These are phyloP conservation scores for Leccinellum albellum DNA, from an alignment of 768 basidiomycete genomes.

Conservation along the genomic window DNA sequence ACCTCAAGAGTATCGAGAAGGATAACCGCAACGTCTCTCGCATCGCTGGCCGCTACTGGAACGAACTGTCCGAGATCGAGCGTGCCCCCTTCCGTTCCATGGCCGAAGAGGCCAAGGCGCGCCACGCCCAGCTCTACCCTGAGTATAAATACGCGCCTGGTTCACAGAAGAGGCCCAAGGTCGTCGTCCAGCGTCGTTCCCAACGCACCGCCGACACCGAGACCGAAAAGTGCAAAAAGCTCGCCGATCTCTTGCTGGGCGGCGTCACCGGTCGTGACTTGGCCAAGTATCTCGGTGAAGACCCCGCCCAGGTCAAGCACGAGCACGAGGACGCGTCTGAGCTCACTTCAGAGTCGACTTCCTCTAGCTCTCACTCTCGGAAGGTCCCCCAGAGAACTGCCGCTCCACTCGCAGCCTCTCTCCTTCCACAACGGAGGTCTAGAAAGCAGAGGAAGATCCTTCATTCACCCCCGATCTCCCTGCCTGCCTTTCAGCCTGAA, in stretches of 20 bases:
- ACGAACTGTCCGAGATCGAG: slow-evolving; percentile 44
- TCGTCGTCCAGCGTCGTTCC: slow-evolving; percentile 31
- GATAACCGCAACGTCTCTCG: slow-evolving; percentile 73
- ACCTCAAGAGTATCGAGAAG: slow-evolving; percentile 50
- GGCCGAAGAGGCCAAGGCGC: slow-evolving; percentile 45
- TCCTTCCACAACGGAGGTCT: slow-evolving; percentile 3
- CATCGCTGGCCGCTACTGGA: slow-evolving; percentile 70
- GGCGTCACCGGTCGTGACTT: slow-evolving; percentile 33
- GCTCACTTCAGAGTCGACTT: not conserved
- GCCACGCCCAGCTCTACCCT: slow-evolving; percentile 51
- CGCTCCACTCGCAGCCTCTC: not conserved
- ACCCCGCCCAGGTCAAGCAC: not conserved
- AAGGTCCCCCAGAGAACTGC: slow-evolving; percentile 9
- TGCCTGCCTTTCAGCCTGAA: not conserved
- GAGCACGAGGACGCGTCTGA: not conserved
- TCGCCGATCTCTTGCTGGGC: slow-evolving; percentile 35
- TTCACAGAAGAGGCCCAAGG: slow-evolving; percentile 27
- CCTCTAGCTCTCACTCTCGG: not conserved
- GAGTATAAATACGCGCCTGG: slow-evolving; percentile 62
- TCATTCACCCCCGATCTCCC: not conserved
- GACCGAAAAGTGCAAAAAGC: slow-evolving; percentile 36
- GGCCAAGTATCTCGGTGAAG: slow-evolving; percentile 19
- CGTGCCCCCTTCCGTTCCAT: slow-evolving; percentile 43
- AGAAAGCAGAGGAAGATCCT: slow-evolving; percentile 3
- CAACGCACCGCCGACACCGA: slow-evolving; percentile 32